Base-by-base conservation (phyloP, 306 rosid species). In the Glycine latifolia region DNA sequence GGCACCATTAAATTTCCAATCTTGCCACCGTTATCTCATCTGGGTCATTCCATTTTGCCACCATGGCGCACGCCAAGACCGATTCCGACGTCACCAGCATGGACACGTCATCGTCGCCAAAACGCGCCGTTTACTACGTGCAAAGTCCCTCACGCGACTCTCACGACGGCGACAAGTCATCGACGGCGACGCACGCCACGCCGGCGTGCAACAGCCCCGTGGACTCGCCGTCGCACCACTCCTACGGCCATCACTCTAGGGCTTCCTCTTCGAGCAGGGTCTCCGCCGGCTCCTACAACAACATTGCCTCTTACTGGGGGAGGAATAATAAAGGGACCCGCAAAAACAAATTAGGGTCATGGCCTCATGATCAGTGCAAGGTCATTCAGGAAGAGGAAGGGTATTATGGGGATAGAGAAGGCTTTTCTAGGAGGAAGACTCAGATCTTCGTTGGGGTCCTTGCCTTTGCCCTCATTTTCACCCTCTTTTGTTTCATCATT, bases 71-170 rank as follows among this genome's bases (percentile, higher is more conserved):
- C 72, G 78, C 91, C 0, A 91, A 89, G 73, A 90, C 91, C 2
- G 98, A 95, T 79, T 95, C 95, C 3, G 94, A 95, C 61, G 89
- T 85, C 17, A 91, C 97, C 2, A 95, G 98, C 59, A 87, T 76
- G 33, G 89, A 83, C 15, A 85, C 91, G 10, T 94, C 94, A 10
- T 87, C 94, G 4, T 92, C 95, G 3, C 95, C 95, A 8, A 95
- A 95, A 67, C 89, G 88, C 17, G 79, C 89, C 1, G 87, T 73
- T 31, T 95, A 92, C 84, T 91, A 83, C 73, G 94, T 92, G 11
- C 92, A 91, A 62, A 91, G 97, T 79, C 98, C 98, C 0, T 90
- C 95, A 0, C 71, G 90, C 33, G 97, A 95, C 35, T 95, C 98
- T 33, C 86, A 91, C 84, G 97, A 91, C 81, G 97, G 95, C 33